Conservation (phyloP, 768 basidiomycete species). For the Leccinum fibrillosum region DNA sequence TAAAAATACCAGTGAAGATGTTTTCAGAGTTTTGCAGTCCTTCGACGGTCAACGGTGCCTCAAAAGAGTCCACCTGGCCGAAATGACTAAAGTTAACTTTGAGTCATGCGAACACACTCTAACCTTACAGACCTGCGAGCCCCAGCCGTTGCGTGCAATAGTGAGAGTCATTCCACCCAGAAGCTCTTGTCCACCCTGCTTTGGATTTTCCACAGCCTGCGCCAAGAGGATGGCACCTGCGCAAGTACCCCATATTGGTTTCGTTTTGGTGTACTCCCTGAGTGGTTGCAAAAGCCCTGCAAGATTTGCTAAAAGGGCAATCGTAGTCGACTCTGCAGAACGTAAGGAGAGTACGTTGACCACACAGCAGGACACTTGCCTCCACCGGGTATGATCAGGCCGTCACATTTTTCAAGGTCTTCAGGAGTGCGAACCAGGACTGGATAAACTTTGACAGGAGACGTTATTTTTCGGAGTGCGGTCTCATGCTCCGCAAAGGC, state of each 20-base stretch:
- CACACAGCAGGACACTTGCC: constrained; percentile 38
- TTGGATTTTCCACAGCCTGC: constrained; percentile 66
- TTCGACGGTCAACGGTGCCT: constrained; percentile 65
- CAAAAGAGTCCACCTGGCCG: constrained; percentile 83
- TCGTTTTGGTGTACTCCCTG: constrained; percentile 61
- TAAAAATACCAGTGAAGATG: constrained; percentile 85
- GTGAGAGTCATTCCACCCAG: constrained; percentile 77
- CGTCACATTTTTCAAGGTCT: constrained; percentile 77
- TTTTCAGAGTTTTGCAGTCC: constrained; percentile 55
- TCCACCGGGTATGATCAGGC: constrained; percentile 92
- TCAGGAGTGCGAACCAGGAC: constrained; percentile 67
- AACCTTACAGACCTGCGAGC: constrained; percentile 65
- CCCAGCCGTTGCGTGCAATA: constrained; percentile 89
- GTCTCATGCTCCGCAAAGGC: constrained; percentile 87
- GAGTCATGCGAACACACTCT: not conserved
- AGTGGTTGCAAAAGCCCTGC: constrained; percentile 82
- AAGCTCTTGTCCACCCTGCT: constrained; percentile 86
- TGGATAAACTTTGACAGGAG: constrained; percentile 43
- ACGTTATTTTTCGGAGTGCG: constrained; percentile 57
- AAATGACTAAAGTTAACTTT: not conserved
- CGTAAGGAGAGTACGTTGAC: not conserved
- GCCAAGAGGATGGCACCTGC: constrained; percentile 92
- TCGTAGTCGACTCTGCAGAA: constrained; percentile 82
- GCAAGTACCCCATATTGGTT: constrained; percentile 93
- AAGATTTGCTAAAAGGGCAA: constrained; percentile 69